Evolutionary conservation across 2,329 filamentous ascomycete species (phyloP).

Genomic region (Verticillium zaregamsianum): DNA sequence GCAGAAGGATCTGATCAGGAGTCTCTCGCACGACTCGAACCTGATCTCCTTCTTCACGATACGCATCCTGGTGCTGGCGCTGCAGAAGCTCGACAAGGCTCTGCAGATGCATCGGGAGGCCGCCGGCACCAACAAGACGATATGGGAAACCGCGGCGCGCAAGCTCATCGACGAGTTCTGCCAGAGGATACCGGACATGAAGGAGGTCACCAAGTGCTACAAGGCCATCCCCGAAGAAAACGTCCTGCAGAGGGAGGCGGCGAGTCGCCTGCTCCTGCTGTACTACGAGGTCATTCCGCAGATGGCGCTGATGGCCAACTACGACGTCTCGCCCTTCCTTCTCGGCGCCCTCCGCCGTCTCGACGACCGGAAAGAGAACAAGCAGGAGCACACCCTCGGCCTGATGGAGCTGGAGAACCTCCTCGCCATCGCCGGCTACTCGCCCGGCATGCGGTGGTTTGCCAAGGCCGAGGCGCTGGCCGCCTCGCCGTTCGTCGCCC

Average conservation of each 20-base stretch:
- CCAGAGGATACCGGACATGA: constrained; percentile 74
- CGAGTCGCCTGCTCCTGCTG: constrained; percentile 73
- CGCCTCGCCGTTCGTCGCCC: constrained; percentile 67
- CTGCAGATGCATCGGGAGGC: constrained; percentile 56
- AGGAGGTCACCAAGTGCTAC: constrained; percentile 73
- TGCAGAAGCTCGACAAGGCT: constrained; percentile 70
- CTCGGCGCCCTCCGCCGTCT: constrained; percentile 62
- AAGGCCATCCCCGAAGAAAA: constrained; percentile 65
- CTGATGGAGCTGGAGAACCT: constrained; percentile 77
- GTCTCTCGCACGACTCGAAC: constrained; percentile 71
- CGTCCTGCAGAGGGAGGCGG: constrained; percentile 70
- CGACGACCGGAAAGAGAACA: constrained; percentile 48
- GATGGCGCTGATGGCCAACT: constrained; percentile 75
- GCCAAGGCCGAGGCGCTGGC: constrained; percentile 62
- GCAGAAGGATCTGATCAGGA: constrained; percentile 74
- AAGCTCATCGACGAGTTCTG: constrained; percentile 72
- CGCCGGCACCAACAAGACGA: constrained; percentile 26
- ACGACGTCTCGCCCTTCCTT: constrained; percentile 79
- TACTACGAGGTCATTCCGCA: constrained; percentile 83
- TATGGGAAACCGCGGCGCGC: constrained; percentile 68
- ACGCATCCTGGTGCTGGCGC: constrained; percentile 70
- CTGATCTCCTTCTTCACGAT: constrained; percentile 82
- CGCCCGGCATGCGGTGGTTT: constrained; percentile 88
- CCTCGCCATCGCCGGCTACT: constrained; percentile 73
- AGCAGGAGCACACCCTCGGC: constrained; percentile 48